These are phyloP conservation scores for Ceratocystis alfenasii DNA, from an alignment of 2,329 filamentous ascomycete genomes.

Conservation along the genomic window DNA sequence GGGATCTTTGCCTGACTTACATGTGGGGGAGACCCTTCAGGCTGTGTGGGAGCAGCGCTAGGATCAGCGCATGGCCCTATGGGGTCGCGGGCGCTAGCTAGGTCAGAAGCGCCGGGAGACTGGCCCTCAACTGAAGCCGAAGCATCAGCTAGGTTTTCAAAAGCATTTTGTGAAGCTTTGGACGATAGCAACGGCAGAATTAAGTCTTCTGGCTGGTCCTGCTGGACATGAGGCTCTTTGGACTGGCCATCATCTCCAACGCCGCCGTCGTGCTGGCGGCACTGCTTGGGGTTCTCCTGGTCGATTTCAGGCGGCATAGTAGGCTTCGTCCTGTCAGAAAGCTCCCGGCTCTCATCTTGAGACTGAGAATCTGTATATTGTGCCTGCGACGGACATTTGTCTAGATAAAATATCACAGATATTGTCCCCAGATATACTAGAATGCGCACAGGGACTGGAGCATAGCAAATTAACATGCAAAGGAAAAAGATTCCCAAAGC, in stretches of 20 bases:
- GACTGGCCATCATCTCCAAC: background rate
- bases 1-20: background rate
- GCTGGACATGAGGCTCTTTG: background rate
- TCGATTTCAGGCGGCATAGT: background rate
- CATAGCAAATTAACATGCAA: background rate
- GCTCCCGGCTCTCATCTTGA: background rate
- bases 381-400: background rate
- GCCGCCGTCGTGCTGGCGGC: background rate
- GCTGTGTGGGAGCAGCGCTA: background rate
- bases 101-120: background rate
- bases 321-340: background rate
- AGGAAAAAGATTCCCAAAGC: slow-evolving; percentile 3
- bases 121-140: background rate
- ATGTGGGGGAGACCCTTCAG: no score
- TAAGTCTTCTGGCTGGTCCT: background rate
- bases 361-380: background rate
- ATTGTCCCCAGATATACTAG: background rate
- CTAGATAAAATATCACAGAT: background rate
- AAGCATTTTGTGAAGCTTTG: background rate
- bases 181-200: background rate
- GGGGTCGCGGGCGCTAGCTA: background rate
- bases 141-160: background rate
- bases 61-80: background rate
- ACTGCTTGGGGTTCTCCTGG: background rate
- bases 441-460: background rate